These are phyloP conservation scores for Rhizopus delemar DNA, from an alignment of 371 early-diverging fungal species.

Conservation along the genomic window DNA sequence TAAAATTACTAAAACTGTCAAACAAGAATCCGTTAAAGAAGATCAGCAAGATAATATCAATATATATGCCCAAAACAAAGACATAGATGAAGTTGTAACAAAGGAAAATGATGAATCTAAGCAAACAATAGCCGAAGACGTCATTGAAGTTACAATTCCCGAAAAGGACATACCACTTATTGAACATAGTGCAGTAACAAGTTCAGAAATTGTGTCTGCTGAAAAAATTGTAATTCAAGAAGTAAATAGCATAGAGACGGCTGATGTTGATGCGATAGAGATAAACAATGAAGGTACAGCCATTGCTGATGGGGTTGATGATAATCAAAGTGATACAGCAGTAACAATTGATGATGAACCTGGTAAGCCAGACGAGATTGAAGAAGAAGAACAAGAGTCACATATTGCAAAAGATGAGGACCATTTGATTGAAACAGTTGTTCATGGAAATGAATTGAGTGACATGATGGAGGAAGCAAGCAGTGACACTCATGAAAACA, in stretches of 20 bases:
- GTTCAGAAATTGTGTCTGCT: background rate
- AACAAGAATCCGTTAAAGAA: no score
- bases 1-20: no score
- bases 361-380: background rate
- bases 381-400: background rate
- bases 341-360: background rate
- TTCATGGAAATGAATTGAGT: slow-evolving; percentile 4
- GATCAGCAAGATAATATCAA: no score
- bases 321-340: background rate
- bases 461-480: background rate
- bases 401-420: slow-evolving; percentile 2
- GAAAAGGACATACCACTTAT: background rate
- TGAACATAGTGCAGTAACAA: background rate
- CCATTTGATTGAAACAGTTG: background rate
- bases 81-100: background rate
- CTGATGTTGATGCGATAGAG: slow-evolving; percentile 6
- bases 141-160: background rate
- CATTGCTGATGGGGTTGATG: background rate
- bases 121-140: background rate
- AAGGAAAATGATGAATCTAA: background rate
- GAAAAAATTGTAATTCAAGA: background rate
- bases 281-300: background rate
- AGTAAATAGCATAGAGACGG: slow-evolving; percentile 5
- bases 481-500: background rate
- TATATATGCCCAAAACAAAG: background rate